These are phyloP conservation scores for Gentiana straminea DNA, from an alignment of 257 asterid species.

Conservation along the genomic window DNA sequence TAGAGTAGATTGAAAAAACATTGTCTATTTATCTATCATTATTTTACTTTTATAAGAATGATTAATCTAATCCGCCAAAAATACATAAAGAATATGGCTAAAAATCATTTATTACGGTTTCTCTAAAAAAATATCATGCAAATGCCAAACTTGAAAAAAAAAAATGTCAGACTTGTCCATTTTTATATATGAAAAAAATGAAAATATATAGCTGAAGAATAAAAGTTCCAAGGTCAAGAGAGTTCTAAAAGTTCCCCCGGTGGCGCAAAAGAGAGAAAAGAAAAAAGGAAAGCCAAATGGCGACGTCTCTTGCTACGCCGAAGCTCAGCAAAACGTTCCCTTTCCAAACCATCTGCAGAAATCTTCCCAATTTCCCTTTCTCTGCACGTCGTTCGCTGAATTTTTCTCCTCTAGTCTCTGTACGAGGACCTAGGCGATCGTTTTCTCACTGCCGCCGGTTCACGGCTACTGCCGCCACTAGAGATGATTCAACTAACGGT, in stretches of 20 bases:
- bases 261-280: neutral
- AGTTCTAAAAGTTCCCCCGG: neutral
- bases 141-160: no score
- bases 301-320: constrained; percentile 50
- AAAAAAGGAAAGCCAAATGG: constrained; percentile 20
- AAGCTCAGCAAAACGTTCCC: constrained; percentile 39
- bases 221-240: neutral
- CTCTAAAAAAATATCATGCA: neutral
- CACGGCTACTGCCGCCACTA: constrained; percentile 23
- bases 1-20: no score
- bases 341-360: constrained; percentile 25
- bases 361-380: constrained; percentile 22
- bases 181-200: no score
- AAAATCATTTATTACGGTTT: no score
- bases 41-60: no score
- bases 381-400: constrained; percentile 17
- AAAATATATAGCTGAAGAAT: neutral
- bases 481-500: constrained; percentile 48
- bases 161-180: neutral
- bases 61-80: no score
- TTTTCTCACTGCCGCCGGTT: constrained; percentile 28
- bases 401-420: constrained; percentile 9
- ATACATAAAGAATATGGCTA: no score
- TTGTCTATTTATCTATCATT: no score
- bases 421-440: constrained; percentile 8